Base-by-base conservation (phyloP, 2,329 filamentous ascomycete species). In the Drechslerella coelobrocha region DNA sequence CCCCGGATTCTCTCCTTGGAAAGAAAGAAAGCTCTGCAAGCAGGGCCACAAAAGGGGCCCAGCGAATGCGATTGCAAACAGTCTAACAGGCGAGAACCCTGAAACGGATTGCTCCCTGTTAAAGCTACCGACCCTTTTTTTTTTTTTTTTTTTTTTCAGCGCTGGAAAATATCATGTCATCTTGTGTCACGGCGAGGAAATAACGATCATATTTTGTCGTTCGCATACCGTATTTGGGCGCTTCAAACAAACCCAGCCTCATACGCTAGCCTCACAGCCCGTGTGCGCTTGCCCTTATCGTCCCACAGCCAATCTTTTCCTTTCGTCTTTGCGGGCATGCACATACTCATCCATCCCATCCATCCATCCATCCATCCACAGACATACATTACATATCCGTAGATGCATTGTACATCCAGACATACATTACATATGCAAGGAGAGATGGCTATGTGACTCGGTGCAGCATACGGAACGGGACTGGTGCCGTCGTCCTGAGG, bases 401-500 rank as follows among this genome's bases (percentile, higher is more conserved):
- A 14, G 19, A 12, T 51, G 23, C 24, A 51, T 51, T 50, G 27
- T 29, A 10, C 23, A 19, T 19, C 47, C 47, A 51, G 21, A 51
- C 9, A 51, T 24, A 27, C 17, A 50, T 51, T 54, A 31, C 26
- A 54, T 34, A 51, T 51, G 47, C 47, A 51, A 45, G 41, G 47
- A 51, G 17, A 48, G 47, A 31, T 8, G 47, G 27, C 47, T 51
- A 24, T 23, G 7, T 41, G 50, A 47, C 39, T 61, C 57, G 31
- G 47, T 61, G 37, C 48, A 61, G 48, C 41, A 34, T 45, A 61
- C 48, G 34, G 57, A 61, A 53, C 57, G 31, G 57, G 57, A 61
- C 47, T 53, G 57, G 47, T 53, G 34, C 50, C 45, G 55, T 41
- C 41, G 41, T 45, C 41, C 41, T 19, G 41, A 14, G 41, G 41